Conservation (phyloP, 257 asterid genomes). For the Lycium ferocissimum region DNA sequence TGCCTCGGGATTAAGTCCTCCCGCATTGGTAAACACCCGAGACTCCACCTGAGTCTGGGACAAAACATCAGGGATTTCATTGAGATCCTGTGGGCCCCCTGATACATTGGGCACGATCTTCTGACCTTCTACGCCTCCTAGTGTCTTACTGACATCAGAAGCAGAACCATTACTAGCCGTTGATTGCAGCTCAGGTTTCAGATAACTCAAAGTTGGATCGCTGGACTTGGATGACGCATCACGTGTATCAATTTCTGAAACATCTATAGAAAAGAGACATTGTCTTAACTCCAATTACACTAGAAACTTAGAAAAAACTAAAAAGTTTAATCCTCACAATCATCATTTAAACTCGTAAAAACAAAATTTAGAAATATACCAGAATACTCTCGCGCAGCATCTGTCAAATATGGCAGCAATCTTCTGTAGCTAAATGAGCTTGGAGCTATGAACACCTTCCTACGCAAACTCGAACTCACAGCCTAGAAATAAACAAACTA, state of each 20-base stretch:
- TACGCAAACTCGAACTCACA: conserved; percentile 37
- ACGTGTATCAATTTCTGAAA: conserved; percentile 46
- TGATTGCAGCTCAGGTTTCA: conserved; percentile 36
- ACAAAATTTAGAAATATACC: conserved; percentile 44
- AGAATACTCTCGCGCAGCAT: conserved; percentile 50
- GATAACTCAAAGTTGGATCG: conserved; percentile 34
- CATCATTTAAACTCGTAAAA: neutral
- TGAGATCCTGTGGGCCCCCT: conserved; percentile 30
- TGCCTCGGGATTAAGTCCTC: neutral
- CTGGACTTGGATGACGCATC: conserved; percentile 40
- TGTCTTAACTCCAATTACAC: neutral
- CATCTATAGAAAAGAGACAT: conserved; percentile 44
- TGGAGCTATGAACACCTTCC: conserved; percentile 63
- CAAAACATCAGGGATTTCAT: conserved; percentile 30
- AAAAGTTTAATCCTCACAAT: neutral
- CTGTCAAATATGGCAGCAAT: conserved; percentile 75
- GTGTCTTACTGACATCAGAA: conserved; percentile 30
- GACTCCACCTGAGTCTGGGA: conserved; percentile 29
- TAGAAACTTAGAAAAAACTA: neutral
- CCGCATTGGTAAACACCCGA: conserved; percentile 14
- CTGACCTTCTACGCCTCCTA: conserved; percentile 30
- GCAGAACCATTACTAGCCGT: conserved; percentile 26
- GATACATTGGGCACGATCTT: conserved; percentile 25
- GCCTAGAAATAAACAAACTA: conserved; percentile 41
- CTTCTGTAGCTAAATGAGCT: conserved; percentile 75